These are phyloP conservation scores for Ulmus americana DNA, from an alignment of 331 rosid species.

Conservation along the genomic window DNA sequence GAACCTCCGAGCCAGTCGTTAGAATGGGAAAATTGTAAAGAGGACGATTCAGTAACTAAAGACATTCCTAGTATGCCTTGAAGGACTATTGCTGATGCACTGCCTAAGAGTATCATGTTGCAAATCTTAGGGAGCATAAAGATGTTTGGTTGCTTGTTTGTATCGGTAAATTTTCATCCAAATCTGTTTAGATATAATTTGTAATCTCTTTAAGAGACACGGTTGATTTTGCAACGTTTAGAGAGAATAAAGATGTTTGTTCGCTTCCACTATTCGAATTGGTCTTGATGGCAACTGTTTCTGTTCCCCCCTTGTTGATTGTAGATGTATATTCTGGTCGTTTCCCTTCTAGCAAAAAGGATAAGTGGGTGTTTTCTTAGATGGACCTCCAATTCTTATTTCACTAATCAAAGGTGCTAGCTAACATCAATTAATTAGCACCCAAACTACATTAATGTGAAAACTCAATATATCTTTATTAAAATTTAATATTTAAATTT, in stretches of 20 bases:
- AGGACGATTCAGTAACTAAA: conserved; percentile 16
- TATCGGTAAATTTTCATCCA: too few species aligned
- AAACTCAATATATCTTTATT: too few species aligned
- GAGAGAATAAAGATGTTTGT: background rate
- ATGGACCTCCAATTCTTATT: too few species aligned
- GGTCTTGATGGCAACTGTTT: too few species aligned
- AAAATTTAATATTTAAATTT: too few species aligned
- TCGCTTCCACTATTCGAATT: background rate
- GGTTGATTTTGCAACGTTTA: background rate
- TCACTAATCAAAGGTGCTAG: too few species aligned
- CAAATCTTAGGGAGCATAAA: background rate
- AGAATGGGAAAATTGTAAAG: conserved; percentile 13
- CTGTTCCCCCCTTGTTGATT: too few species aligned
- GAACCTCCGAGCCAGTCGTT: conserved; percentile 14
- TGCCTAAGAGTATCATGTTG: background rate
- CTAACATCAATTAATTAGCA: too few species aligned
- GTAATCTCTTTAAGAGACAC: background rate
- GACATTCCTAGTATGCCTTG: conserved; percentile 15
- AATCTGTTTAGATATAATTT: background rate
- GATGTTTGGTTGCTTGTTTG: background rate
- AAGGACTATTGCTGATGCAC: background rate
- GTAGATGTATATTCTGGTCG: too few species aligned
- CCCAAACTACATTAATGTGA: too few species aligned
- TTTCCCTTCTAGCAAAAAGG: too few species aligned
- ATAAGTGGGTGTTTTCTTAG: too few species aligned